These are phyloP conservation scores for Lepidium africanum DNA, from an alignment of 345 rosid species.

Conservation along the genomic window DNA sequence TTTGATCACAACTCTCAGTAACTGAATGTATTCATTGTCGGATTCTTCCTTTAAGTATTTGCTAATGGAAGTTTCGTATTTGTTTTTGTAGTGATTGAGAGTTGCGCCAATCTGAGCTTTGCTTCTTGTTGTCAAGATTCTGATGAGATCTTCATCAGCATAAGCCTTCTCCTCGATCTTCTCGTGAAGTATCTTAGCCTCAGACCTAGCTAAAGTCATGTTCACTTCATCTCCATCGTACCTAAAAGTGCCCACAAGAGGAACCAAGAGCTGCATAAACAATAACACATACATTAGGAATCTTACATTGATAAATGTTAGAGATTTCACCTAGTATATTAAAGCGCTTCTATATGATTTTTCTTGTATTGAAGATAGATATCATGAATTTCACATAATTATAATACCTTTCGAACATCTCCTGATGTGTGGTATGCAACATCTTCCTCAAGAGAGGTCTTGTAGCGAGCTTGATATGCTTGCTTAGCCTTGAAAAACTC, in stretches of 20 bases:
- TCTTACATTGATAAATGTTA: background rate
- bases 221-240: constrained; percentile 80
- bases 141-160: constrained; percentile 64
- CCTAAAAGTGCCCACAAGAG: constrained; percentile 65
- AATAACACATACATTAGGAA: background rate
- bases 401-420: constrained; percentile 64
- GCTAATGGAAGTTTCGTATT: constrained; percentile 56
- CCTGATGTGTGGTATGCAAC: constrained; percentile 76
- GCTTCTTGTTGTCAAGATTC: constrained; percentile 77
- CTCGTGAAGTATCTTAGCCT: constrained; percentile 76
- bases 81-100: constrained; percentile 63
- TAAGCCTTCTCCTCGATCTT: constrained; percentile 63
- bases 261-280: constrained; percentile 61
- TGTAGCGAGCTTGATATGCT: constrained; percentile 70
- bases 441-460: constrained; percentile 87
- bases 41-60: constrained; percentile 70
- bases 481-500: constrained; percentile 56
- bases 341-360: background rate
- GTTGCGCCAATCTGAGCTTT: constrained; percentile 72
- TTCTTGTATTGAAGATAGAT: background rate
- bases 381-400: background rate
- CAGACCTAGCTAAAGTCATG: constrained; percentile 54
- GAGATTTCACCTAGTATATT: background rate
- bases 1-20: constrained; percentile 59
- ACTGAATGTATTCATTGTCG: constrained; percentile 48